Base-by-base conservation (phyloP, 352 stramenopile genomes). In the Globisporangium emineosum region DNA sequence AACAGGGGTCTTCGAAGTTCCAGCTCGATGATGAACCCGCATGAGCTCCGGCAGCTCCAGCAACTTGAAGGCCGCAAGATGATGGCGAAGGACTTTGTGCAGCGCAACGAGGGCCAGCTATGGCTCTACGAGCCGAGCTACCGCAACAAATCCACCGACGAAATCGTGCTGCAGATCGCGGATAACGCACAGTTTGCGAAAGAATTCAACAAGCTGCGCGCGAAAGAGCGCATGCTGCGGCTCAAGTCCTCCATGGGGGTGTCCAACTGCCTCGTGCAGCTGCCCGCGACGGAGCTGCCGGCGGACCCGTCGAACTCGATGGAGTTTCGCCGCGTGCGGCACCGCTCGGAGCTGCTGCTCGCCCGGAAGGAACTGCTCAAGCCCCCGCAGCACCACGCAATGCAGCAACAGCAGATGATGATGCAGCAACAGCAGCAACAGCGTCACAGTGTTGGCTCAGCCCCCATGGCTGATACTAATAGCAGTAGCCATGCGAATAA, bases 241-340 rank as follows among this genome's bases (percentile, higher is more conserved):
- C 76, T 90, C 23, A 90, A 77, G 56, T 90, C 81, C 33, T 89
- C 79, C 35, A 65, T 71, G 29, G 76, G 79, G 9, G 77, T 90
- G 23, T 75, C 77, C 3, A 66, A 63, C 17, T 90, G 81, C 63
- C 80, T 90, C 50, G 71, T 66, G 37, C 79, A 89, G 63, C 55
- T 75, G n/a, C 67, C 70, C 0, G 3, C 55, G 0, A 64, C 68
- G 0, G 68, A 76, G 32, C 54, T 79, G 10, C 57, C 66, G 0
- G 60, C 66, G 17, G 73, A 86, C 57, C 76, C 77, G 42, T 59
- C 68, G 21, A 71, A 77, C 15, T 25, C 47, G 10, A 72, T 73
- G 33, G 77, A 86, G 59, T 88, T 85, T 45, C 73, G 79, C 0
- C 77, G 73, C 25, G 77, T 88, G 13, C 69, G 70, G 3, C 66